Percentiles rank a stretch among this genome's conserved stretches.
phyloP scores from a whole-genome alignment of 768 basidiomycete genomes.

The Suillus subalutaceus region DNA sequence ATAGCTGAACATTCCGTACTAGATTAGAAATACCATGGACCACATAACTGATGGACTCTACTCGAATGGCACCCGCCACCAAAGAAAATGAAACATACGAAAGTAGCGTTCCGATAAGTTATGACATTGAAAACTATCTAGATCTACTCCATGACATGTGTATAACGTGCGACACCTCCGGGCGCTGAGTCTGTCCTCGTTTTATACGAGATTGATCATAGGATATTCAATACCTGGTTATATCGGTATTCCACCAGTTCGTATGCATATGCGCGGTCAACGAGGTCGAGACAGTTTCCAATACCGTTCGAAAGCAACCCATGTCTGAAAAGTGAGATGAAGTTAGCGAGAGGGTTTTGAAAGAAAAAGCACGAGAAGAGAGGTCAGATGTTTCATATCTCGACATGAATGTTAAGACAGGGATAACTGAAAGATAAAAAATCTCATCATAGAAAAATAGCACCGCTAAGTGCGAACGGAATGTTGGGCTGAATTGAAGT shows the following conservation, averaged over 20 bases:
- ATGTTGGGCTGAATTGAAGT: background rate
- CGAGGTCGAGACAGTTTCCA: background rate
- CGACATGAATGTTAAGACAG: constrained; percentile 34
- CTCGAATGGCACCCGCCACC: background rate
- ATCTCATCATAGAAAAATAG: constrained; percentile 23
- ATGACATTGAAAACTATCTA: background rate
- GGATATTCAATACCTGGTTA: background rate
- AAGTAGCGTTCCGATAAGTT: background rate
- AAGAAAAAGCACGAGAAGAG: background rate
- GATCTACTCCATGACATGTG: background rate
- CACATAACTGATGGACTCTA: background rate
- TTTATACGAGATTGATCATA: background rate
- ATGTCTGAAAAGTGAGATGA: background rate
- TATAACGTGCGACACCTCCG: background rate
- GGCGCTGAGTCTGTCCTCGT: background rate
- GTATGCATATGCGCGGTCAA: background rate
- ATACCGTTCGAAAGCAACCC: background rate
- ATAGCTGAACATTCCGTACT: background rate
- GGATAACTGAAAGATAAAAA: constrained; percentile 30
- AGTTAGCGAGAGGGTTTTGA: background rate
- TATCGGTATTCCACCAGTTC: background rate
- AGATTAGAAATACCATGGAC: background rate
- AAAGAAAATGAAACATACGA: background rate
- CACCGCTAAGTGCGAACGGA: background rate
- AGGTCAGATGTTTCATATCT: constrained; percentile 19